Base-by-base conservation (phyloP, 2,329 filamentous ascomycete species). In the Xylaria sp. region DNA sequence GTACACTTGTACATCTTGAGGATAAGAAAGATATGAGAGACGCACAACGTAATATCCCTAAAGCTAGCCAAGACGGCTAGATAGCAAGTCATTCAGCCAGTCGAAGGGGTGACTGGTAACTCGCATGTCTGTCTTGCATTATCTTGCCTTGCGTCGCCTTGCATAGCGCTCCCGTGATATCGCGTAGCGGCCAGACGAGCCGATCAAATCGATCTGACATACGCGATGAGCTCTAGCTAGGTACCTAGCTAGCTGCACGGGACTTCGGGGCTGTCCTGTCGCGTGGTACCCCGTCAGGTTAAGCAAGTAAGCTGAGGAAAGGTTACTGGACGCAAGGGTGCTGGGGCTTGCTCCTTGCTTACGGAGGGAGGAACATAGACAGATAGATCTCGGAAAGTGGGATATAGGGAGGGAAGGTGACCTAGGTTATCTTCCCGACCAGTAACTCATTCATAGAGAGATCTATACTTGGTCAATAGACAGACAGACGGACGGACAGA, bases 161-260 rank as follows among this genome's bases (percentile, higher is more conserved):
- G 54, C n/a, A 42, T 57, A 10, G 54, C 54, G n/a, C 23, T 18
- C 21, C 53, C 21, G 53, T 21, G 0, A 25, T 40, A 27, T 57
- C 9, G 12, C 9, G 32, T 18, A 16, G n/a, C 54, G 54, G 21
- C 54, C 42, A 37, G n/a, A 12, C 9, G 29, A 35, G 5, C 32
- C n/a, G 35, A 57, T 42, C 54, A 35, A 35, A 35, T 35, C 32
- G 35, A 42, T 21, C 50, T 53, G 16, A 25, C 53, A 55, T 37
- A 5, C 32, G 53, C 32, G 8, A 13, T 29, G 32, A 35, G 23
- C 3, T 16, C 16, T 23, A 54, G 10, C 29, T 32, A 32, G 5
- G 29, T 32, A 35, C 32, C 32, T 35, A 9, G 32, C 32, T 5
- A 23, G 27, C 25, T 55, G 53, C 53, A 50, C 42, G 21, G 21